Conservation (phyloP, 2,329 filamentous ascomycete species). For the Fusarium secorum region DNA sequence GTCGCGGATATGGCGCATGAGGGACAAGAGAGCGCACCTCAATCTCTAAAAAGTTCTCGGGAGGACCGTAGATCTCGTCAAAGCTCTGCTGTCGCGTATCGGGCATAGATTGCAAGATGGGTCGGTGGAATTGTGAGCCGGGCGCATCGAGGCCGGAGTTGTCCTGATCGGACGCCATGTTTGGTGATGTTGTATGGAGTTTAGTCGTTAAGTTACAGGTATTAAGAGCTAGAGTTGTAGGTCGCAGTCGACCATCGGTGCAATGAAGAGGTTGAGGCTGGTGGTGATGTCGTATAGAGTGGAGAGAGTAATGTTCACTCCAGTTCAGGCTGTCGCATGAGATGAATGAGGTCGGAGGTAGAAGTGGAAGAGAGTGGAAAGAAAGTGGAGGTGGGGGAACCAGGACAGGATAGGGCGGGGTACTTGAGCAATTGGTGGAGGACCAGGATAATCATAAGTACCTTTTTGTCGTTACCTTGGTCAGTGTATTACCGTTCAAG, state of each 20-base stretch:
- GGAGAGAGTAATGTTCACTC: conserved; percentile 10
- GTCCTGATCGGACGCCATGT: conserved; percentile 53
- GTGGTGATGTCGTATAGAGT: conserved; percentile 16
- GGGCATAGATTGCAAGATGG: conserved; percentile 71
- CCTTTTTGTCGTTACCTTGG: not conserved
- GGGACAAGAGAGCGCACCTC: conserved; percentile 66
- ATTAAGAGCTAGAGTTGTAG: not conserved
- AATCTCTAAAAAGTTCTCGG: conserved; percentile 98
- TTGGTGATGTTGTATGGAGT: conserved; percentile 46
- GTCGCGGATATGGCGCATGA: not conserved
- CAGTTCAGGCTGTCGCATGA: conserved; percentile 17
- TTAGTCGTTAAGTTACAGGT: not conserved
- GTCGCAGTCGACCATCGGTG: not conserved
- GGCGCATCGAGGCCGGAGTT: conserved; percentile 43
- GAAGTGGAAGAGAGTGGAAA: not conserved
- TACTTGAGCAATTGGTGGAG: conserved; percentile 3
- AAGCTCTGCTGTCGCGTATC: conserved; percentile 90
- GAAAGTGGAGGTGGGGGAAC: conserved; percentile 12
- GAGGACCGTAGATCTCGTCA: conserved; percentile 98
- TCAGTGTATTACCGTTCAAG: not conserved
- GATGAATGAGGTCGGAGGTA: conserved; percentile 10
- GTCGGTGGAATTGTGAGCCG: conserved; percentile 53
- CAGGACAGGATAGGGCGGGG: conserved; percentile 1
- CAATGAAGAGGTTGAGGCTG: not conserved
- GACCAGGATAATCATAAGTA: not conserved